A percentile compares a stretch with the other conserved stretches of the same genome.
These are phyloP conservation scores for Linanthus parryae DNA, from an alignment of 148 eudicot genomes.

Conservation along the genomic window DNA sequence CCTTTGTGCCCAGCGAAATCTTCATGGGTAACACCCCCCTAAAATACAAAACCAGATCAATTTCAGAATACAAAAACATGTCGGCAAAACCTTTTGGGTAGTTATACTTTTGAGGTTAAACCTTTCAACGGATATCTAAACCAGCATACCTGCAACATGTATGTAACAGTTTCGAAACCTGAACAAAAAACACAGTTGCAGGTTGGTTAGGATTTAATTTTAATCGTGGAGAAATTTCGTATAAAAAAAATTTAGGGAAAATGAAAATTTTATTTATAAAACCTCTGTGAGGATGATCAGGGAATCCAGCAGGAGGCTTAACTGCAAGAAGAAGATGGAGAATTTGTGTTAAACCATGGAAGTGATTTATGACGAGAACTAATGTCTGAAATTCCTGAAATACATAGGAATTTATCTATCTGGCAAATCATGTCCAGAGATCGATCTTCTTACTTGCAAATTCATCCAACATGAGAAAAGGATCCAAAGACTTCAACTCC, in stretches of 20 bases:
- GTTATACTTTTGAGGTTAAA: no score
- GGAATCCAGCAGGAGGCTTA: conserved; percentile 90
- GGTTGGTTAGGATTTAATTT: no score
- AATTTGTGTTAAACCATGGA: background rate
- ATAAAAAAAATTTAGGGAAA: no score
- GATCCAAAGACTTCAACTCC: conserved; percentile 74
- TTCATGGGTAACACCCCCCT: conserved; percentile 92
- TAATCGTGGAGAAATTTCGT: no score
- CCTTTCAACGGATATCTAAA: no score
- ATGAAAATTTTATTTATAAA: no score
- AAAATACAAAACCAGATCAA: conserved; percentile 5
- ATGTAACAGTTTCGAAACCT: conserved; percentile 99
- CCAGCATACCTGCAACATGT: conserved; percentile 93
- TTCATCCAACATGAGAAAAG: conserved; percentile 90
- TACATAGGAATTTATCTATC: background rate
- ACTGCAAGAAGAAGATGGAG: conserved; percentile 40
- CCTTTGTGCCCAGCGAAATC: conserved; percentile 92
- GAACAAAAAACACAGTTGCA: background rate
- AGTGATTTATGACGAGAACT: no score
- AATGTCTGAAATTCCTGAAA: no score
- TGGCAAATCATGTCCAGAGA: no score
- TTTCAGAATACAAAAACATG: no score
- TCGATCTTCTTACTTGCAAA: conserved; percentile 43
- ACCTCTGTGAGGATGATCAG: conserved; percentile 99
- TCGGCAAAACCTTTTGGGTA: no score